Base-by-base conservation (phyloP, 192 early-diverging fungal species). In the Coemansia sp. region DNA sequence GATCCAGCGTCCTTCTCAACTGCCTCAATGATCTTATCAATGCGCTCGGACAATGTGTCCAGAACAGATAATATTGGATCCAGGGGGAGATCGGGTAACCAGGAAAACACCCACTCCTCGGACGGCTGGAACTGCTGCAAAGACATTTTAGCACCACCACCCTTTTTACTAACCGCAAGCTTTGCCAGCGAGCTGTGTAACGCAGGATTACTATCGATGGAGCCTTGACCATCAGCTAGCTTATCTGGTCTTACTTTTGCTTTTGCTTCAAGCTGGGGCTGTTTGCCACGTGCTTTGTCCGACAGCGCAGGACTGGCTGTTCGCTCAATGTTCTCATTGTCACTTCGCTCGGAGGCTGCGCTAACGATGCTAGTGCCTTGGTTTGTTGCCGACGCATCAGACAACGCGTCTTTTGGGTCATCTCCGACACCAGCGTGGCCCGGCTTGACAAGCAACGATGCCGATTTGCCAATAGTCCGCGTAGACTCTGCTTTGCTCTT, bases 231-330 rank as follows among this genome's bases (percentile, higher is more conserved):
- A 26, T 54, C 51, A 9, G 51, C 19, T 4, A 8, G 26, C 21
- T 54, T 22, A 8, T 37, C 8, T 22, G 63, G 47, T 11, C 6
- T 49, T 48, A 21, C 13, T 48, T 73, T 67, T n/a, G 51, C 13
- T 48, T 73, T 67, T n/a, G 54, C 37, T 21, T 47, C 59, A 15
- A 62, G 71, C 19, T 57, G 68, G 3, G 91, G 88, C 41, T 83
- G 65, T 66, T 93, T 93, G 15, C 92, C 93, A 15, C 85, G 87
- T 2, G 88, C 88, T 76, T 92, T 93, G 36, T 91, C 91, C 8
- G 93, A 93, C n/a, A 91, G 48, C n/a, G 72, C 69, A 10, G 69
- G 73, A 46, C 61, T 72, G 9, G 41, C 62, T 8, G 61, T 69
- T 18, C 45, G 45, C 67, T 62, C 67, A 26, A 54, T 22, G 57